Evolutionary conservation across 2,329 filamentous ascomycete genomes (phyloP).

Genomic region (Bipolaris oryzae): DNA sequence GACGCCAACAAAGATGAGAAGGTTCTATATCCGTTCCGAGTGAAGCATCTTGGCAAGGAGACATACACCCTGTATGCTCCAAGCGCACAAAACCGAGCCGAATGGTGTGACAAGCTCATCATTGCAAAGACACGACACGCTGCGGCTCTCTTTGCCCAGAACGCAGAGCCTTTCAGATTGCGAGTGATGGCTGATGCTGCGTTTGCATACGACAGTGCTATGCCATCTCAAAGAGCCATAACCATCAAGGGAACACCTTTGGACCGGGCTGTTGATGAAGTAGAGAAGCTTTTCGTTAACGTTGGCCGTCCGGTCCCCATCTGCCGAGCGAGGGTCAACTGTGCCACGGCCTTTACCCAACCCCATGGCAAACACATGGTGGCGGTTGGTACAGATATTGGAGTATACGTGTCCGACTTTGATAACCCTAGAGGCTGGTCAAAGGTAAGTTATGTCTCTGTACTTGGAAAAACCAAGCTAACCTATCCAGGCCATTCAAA

Average conservation of each 20-base stretch:
- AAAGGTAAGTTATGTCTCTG: slow-evolving; percentile 64
- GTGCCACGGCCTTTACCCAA: slow-evolving; percentile 84
- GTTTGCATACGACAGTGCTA: slow-evolving; percentile 77
- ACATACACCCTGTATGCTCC: slow-evolving; percentile 89
- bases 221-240: slow-evolving; percentile 63
- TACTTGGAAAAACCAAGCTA: slow-evolving; percentile 23
- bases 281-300: slow-evolving; percentile 74
- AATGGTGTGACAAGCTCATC: slow-evolving; percentile 94
- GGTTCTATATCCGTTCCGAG: slow-evolving; percentile 89
- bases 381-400: slow-evolving; percentile 93
- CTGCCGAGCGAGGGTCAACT: slow-evolving; percentile 87
- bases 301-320: slow-evolving; percentile 75
- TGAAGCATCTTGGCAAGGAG: slow-evolving; percentile 95
- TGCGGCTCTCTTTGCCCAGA: slow-evolving; percentile 84
- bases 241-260: slow-evolving; percentile 89
- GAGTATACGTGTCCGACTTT: slow-evolving; percentile 87
- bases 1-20: slow-evolving; percentile 70
- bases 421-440: slow-evolving; percentile 90
- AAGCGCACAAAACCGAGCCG: slow-evolving; percentile 73
- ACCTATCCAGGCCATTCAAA: slow-evolving; percentile 71
- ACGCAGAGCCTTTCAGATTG: slow-evolving; percentile 92
- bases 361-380: slow-evolving; percentile 85
- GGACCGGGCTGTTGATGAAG: slow-evolving; percentile 85
- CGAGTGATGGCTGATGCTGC: slow-evolving; percentile 91
- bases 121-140: slow-evolving; percentile 95